phyloP scores from a whole-genome alignment of 179 eudicot species.

The Vitellaria paradoxa region DNA sequence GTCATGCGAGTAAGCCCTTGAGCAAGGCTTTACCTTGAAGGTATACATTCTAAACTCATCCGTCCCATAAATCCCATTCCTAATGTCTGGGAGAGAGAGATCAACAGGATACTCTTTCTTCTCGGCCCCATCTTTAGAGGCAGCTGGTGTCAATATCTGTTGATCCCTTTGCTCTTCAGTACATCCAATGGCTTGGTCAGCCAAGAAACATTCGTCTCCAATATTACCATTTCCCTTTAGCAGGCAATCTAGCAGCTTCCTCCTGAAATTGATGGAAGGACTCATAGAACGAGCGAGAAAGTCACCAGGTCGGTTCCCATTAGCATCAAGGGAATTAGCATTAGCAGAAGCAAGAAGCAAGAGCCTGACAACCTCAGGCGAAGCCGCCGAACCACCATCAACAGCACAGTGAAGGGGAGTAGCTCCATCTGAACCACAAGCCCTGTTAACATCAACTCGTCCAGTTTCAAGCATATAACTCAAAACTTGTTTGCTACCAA shows the following conservation, averaged over 20 bases:
- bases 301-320: conserved; percentile 64
- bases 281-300: conserved; percentile 40
- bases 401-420: conserved; percentile 91
- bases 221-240: conserved; percentile 31
- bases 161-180: conserved; percentile 21
- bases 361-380: conserved; percentile 54
- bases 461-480: conserved; percentile 47
- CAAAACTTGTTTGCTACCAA: conserved; percentile 62
- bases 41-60: conserved; percentile 88
- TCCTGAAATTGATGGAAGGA: conserved; percentile 37
- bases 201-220: conserved; percentile 25
- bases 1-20: conserved; percentile 92
- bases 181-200: conserved; percentile 25
- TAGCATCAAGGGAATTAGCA: conserved; percentile 40
- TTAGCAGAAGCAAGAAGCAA: conserved; percentile 59
- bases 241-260: conserved; percentile 48
- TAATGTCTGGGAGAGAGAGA: conserved; percentile 80
- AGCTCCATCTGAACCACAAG: conserved; percentile 77
- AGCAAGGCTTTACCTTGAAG: conserved; percentile 90
- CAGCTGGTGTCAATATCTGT: conserved; percentile 20
- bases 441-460: conserved; percentile 51
- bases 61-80: conserved; percentile 69
- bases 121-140: conserved; percentile 33
- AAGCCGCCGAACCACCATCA: conserved; percentile 47
- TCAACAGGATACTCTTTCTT: conserved; percentile 85